Evolutionary conservation across 805 yeast species (phyloP), one percentile per base, ranked within the genome.

Genomic region (Barnettozyma populi): DNA sequence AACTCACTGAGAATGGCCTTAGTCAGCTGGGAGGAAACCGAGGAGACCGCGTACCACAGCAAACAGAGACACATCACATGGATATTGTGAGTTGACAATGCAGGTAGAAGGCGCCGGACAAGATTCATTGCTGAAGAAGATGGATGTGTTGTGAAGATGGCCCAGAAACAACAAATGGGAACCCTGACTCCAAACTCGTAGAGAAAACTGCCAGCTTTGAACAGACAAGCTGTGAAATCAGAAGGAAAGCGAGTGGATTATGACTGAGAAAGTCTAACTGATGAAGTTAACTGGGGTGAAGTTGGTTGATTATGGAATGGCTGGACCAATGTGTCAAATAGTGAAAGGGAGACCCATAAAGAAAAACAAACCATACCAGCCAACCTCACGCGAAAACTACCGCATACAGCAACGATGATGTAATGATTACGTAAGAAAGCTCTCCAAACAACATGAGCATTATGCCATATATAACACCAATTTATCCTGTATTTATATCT

Each of bases 11-110:
- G 64, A 3, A 82, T 79, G 14, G 65, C 36, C 52, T 81, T 82
- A 2, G 86, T 82, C 29, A 79, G 67, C 55, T 82, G 88, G 0
- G 88, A 78, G 1, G 86, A 84, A 3, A 79, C 57, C 3, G 87
- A 76, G 11, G 86, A 81, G 10, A 79, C 72, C 18, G 70, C 56
- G 56, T 83, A 84, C 89, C 89, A 84, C 35, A 71, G 52, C 16
- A 78, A 54, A 58, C 87, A 82, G 19, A 74, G 50, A 3, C 38
- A 44, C 4, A 31, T 24, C 19, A 41, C 45, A 14, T 46, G 47
- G 19, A 46, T 18, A 27, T 43, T 44, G 18, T 45, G 45, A 7
- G 14, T 25, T 7, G 48, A 41, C 29, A 48, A 24, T 7, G 37
- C 34, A 11, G 48, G 39, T 6, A 36, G 25, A 18, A 39, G 16